These are phyloP conservation scores for Ambrosiella cleistominuta DNA, from an alignment of 2,329 filamentous ascomycete species.

Conservation along the genomic window DNA sequence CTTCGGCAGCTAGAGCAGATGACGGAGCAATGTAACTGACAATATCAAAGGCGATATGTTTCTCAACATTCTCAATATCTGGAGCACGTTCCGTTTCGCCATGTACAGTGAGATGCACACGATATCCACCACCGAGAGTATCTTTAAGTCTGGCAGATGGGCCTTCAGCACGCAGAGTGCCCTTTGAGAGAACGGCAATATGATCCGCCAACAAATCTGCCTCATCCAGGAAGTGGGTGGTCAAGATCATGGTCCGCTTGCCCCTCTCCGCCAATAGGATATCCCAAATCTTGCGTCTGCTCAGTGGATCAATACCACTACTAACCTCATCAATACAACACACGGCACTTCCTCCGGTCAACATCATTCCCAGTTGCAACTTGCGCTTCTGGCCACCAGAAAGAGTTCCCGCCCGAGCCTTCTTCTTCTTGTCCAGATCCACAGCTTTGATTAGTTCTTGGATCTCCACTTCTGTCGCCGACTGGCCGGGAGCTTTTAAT, in stretches of 20 bases:
- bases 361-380: slow-evolving; percentile 85
- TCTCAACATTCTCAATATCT: slow-evolving; percentile 36
- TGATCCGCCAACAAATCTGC: slow-evolving; percentile 79
- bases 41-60: slow-evolving; percentile 48
- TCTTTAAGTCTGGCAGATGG: slow-evolving; percentile 78
- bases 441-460: slow-evolving; percentile 47
- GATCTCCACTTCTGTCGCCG: slow-evolving; percentile 41
- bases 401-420: slow-evolving; percentile 55
- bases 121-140: slow-evolving; percentile 64
- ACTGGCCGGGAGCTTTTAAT: slow-evolving; percentile 48
- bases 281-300: slow-evolving; percentile 81
- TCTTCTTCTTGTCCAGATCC: slow-evolving; percentile 58
- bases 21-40: slow-evolving; percentile 54
- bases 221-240: slow-evolving; percentile 87
- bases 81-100: slow-evolving; percentile 19
- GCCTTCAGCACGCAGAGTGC: slow-evolving; percentile 62
- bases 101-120: slow-evolving; percentile 48
- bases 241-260: slow-evolving; percentile 64
- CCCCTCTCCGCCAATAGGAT: slow-evolving; percentile 76
- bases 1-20: slow-evolving; percentile 51
- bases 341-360: slow-evolving; percentile 72
- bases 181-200: slow-evolving; percentile 75
- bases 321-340: slow-evolving; percentile 89
- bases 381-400: slow-evolving; percentile 89
- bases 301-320: slow-evolving; percentile 72